Base-by-base conservation (phyloP, 139 green algal genomes). In the Chlorella ohadii region DNA sequence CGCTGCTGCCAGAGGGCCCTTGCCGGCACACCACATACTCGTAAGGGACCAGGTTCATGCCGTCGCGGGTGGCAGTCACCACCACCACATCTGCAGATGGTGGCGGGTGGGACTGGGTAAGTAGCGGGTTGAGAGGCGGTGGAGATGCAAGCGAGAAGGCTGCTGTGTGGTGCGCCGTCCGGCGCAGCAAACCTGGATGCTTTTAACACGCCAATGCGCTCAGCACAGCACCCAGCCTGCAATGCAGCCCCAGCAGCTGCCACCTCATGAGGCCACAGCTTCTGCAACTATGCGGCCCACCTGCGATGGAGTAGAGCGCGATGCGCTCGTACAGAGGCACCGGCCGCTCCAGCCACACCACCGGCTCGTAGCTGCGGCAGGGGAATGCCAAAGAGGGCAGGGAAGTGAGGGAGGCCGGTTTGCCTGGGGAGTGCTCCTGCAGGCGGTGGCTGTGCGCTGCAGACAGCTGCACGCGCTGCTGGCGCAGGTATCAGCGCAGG, bases 21-120 rank as follows among this genome's bases (percentile, higher is more conserved):
- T 99, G 94, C 2, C 97, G 85, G 88, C 94, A 98, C 25, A 98
- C 95, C n/a, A 99, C 92, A 88, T 99, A 99, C 92, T 99, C 97
- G 85, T 99, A 99, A 12, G 97, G 96, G 57, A 96, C 89, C 78
- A 99, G 94, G 89, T 99, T 99, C 96, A 99, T 99, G 84, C 97
- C 96, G 75, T 98, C 95, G 17, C 96, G 91, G 36, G 95, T 97
- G 61, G 95, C 96, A 0, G 96, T 98, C 15, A 99, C 95, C 16
- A 99, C 94, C 28, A 87, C 92, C 65, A 92, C 92, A 75, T 99
- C 94, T 25, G 95, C 89, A 28, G n/a, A 2, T 3, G 64, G 22
- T 23, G 39, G 27, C 1, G 25, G 13, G 20, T 34, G 44, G 65
- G 3, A 15, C 25, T 39, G 23, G 25, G 4, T 16, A 47, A 19